Conservation (phyloP, 306 rosid species). For the Styphnolobium japonicum region DNA sequence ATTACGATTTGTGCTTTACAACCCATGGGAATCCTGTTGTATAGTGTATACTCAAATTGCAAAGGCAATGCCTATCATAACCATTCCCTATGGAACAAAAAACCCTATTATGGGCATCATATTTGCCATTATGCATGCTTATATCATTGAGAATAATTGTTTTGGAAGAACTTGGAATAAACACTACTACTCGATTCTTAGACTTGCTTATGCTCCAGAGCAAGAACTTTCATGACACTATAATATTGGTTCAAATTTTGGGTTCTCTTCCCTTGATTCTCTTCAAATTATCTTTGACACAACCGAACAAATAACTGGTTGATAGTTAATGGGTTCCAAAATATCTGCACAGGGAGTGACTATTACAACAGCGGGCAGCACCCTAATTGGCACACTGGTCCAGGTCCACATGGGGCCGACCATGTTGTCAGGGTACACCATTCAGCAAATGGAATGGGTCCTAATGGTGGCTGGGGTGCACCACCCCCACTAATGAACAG, state of each 20-base stretch:
- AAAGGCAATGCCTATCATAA: not conserved
- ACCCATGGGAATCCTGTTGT: too few species aligned
- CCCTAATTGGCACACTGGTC: conserved; percentile 40
- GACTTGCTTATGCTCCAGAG: not conserved
- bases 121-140: not conserved
- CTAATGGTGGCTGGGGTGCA: conserved; percentile 47
- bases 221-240: not conserved
- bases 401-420: conserved; percentile 28
- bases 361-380: conserved; percentile 41
- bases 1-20: too few species aligned
- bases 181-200: not conserved
- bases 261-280: not conserved
- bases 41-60: too few species aligned
- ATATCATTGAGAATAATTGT: not conserved
- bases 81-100: too few species aligned
- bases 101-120: not conserved
- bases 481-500: conserved; percentile 31
- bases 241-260: not conserved
- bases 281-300: not conserved
- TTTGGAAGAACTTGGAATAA: not conserved
- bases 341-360: conserved; percentile 23
- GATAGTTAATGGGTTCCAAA: not conserved
- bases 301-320: not conserved
- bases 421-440: conserved; percentile 49
- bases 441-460: conserved; percentile 27